These are phyloP conservation scores for Xerocomus spinulosus DNA, from an alignment of 768 basidiomycete genomes.

Conservation along the genomic window DNA sequence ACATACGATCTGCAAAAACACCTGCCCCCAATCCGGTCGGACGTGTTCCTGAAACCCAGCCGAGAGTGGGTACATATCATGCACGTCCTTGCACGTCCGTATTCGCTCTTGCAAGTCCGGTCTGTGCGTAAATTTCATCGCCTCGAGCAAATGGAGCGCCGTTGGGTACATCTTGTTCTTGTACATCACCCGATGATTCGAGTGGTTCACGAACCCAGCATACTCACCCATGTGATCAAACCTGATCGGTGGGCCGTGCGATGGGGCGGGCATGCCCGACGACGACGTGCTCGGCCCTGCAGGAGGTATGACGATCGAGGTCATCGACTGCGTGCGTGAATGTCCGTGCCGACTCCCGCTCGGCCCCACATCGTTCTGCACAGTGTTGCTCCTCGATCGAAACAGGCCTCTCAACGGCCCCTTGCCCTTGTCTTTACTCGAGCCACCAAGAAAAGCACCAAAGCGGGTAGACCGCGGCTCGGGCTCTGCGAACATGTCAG, in stretches of 20 bases:
- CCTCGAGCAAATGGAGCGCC: slow-evolving; percentile 73
- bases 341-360: slow-evolving; percentile 16
- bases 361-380: slow-evolving; percentile 13
- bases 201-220: slow-evolving; percentile 59
- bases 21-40: slow-evolving; percentile 52
- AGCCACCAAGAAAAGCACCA: slow-evolving; percentile 20
- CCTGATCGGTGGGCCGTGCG: slow-evolving; percentile 26
- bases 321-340: slow-evolving; percentile 19
- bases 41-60: slow-evolving; percentile 34
- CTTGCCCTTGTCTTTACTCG: slow-evolving; percentile 33
- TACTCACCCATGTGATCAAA: slow-evolving; percentile 42
- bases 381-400: slow-evolving; percentile 37
- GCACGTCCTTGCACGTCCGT: slow-evolving; percentile 37
- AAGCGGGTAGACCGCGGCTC: slow-evolving; percentile 22
- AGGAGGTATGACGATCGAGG: slow-evolving; percentile 24
- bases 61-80: slow-evolving; percentile 37
- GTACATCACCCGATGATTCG: slow-evolving; percentile 58
- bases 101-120: slow-evolving; percentile 57
- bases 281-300: neutral
- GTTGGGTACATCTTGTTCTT: slow-evolving; percentile 55
- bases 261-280: slow-evolving; percentile 16
- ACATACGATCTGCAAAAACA: slow-evolving; percentile 50
- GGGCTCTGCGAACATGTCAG: slow-evolving; percentile 1
- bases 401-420: slow-evolving; percentile 41
- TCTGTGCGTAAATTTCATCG: slow-evolving; percentile 57